phyloP scores from a whole-genome alignment of 495 filamentous ascomycete species.

The Ascodesmis nigricans region DNA sequence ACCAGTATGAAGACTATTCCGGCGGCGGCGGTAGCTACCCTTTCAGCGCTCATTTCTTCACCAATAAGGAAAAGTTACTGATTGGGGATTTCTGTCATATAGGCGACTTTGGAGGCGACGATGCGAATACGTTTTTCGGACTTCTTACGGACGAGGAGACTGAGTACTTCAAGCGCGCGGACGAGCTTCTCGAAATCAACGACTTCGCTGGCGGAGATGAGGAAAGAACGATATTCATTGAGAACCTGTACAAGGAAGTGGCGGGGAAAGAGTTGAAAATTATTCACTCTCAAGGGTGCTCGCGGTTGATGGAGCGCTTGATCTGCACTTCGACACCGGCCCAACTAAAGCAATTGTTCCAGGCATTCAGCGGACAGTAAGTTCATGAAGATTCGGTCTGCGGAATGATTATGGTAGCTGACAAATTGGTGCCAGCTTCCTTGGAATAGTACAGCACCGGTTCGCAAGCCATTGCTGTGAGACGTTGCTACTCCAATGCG shows the following conservation, averaged over 20 bases:
- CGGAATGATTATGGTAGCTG: too few species aligned
- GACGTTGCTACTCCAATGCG: slow-evolving; percentile 64
- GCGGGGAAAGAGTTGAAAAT: slow-evolving; percentile 86
- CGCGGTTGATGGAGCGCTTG: slow-evolving; percentile 72
- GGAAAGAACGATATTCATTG: slow-evolving; percentile 57
- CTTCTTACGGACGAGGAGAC: slow-evolving; percentile 75
- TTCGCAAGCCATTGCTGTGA: slow-evolving; percentile 96
- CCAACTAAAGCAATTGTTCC: slow-evolving; percentile 71
- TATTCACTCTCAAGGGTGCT: slow-evolving; percentile 84
- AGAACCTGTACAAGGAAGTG: slow-evolving; percentile 68
- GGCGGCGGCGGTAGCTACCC: slow-evolving; percentile 9
- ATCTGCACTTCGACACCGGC: slow-evolving; percentile 55
- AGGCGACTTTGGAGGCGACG: slow-evolving; percentile 9
- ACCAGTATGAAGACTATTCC: not conserved
- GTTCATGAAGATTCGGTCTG: slow-evolving; percentile 12
- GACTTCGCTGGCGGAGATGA: slow-evolving; percentile 34
- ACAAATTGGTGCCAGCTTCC: slow-evolving; percentile 35
- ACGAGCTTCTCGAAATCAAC: slow-evolving; percentile 71
- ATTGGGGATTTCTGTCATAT: too few species aligned
- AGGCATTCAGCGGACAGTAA: slow-evolving; percentile 59
- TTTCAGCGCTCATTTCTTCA: slow-evolving; percentile 13
- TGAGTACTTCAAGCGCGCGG: slow-evolving; percentile 78
- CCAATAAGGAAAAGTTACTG: slow-evolving; percentile 8
- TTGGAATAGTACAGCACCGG: slow-evolving; percentile 73
- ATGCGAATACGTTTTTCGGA: slow-evolving; percentile 53